A percentile compares a stretch with the other conserved stretches of the same genome.
Evolutionary conservation across 495 filamentous ascomycete species (phyloP).

Genomic region (Neurospora intermedia): DNA sequence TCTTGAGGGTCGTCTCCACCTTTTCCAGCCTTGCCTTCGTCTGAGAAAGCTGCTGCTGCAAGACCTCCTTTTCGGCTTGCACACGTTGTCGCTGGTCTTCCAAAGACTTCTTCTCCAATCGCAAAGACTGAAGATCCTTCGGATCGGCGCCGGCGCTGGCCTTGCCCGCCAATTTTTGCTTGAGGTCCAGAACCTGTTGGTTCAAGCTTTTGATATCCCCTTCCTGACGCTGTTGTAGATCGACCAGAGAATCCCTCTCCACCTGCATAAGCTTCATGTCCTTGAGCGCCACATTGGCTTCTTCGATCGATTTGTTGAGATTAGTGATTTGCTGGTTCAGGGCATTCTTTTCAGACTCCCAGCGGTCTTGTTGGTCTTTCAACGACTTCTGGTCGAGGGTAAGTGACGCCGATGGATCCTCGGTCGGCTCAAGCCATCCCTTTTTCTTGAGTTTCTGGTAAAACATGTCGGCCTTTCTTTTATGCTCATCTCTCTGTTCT

Average conservation of each 20-base stretch:
- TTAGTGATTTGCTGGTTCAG: not conserved
- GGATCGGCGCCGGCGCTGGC: not conserved
- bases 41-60: not conserved
- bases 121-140: not conserved
- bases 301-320: not conserved
- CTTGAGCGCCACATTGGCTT: not conserved
- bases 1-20: not conserved
- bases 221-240: not conserved
- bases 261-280: not conserved
- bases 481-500: not conserved
- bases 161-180: not conserved
- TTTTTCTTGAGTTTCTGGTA: not conserved
- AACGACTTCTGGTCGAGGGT: not conserved
- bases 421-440: not conserved
- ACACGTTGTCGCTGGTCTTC: not conserved
- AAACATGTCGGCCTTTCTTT: not conserved
- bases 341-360: not conserved
- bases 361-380: not conserved
- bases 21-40: not conserved
- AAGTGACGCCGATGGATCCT: not conserved
- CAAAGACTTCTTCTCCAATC: not conserved
- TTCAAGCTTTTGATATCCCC: not conserved
- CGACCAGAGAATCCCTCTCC: not conserved
- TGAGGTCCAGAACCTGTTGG: not conserved
- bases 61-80: not conserved